phyloP scores from a whole-genome alignment of 805 yeast genomes.

The Nakazawaea wyomingensis region DNA sequence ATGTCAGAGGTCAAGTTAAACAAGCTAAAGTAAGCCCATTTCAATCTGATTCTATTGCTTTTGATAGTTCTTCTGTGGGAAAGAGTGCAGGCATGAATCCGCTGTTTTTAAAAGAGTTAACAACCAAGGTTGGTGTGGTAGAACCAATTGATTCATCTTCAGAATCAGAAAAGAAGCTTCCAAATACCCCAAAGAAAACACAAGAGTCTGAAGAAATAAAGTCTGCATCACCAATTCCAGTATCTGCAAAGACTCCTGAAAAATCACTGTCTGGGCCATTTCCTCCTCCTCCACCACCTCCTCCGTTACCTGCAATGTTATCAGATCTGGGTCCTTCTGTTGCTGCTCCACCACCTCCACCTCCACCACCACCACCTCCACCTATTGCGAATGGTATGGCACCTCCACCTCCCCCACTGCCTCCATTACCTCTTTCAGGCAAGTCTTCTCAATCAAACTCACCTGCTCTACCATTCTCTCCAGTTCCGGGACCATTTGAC shows the following conservation, averaged over 20 bases:
- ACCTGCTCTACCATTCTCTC: conserved; percentile 17
- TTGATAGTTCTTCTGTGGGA: conserved; percentile 23
- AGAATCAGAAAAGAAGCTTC: conserved; percentile 13
- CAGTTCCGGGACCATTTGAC: conserved; percentile 33
- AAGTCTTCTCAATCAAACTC: conserved; percentile 17
- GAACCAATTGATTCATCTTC: conserved; percentile 26
- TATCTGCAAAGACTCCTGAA: conserved; percentile 31
- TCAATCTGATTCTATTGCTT: conserved; percentile 17
- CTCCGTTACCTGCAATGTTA: conserved; percentile 28
- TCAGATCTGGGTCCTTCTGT: conserved; percentile 27
- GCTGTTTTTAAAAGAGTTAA: conserved; percentile 48
- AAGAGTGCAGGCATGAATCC: conserved; percentile 36
- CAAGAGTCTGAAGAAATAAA: no score
- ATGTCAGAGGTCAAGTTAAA: conserved; percentile 38
- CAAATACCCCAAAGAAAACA: neutral
- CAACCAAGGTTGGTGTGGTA: conserved; percentile 40
- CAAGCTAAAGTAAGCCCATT: conserved; percentile 17
- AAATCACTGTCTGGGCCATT: no score
- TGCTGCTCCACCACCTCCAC: conserved; percentile 26
- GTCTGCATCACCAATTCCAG: conserved; percentile 14
- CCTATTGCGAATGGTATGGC: conserved; percentile 11
- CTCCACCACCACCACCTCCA: conserved; percentile 23
- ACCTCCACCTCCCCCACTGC: conserved; percentile 21
- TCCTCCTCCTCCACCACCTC: conserved; percentile 29
- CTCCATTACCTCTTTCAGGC: conserved; percentile 15